Base-by-base conservation (phyloP, 805 yeast species). In the Dipodascopsis uninucleata region DNA sequence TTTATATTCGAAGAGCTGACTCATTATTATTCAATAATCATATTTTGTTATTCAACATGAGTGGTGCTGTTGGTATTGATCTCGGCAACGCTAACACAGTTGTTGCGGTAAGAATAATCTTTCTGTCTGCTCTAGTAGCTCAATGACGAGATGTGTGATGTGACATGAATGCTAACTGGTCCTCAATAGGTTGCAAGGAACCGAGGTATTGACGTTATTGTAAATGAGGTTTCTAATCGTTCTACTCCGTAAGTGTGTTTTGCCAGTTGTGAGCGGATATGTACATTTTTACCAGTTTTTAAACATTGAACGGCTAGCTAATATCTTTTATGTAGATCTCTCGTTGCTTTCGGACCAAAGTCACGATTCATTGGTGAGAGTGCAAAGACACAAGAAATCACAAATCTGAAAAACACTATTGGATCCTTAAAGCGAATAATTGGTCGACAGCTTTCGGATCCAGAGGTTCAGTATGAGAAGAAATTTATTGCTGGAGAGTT, bases 171-270 rank as follows among this genome's bases (percentile, higher is more conserved):
- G n/a, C n/a, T n/a, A n/a, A 10, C 28, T 35, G 24, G 22, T 23
- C 3, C 4, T 2, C 1, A 12, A 28, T 23, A 71, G 45, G 71
- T 95, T 66, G 98, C 98, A 54, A 84, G 90, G 69, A 93, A 90
- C 80, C 82, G 97, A 75, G 97, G 97, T 65, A 93, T 93, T 65
- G 99, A 93, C 70, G 82, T 93, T 62, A 86, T 93, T 62, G 97
- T 93, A 72, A 93, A 93, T 68, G 99, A 93, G 72, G 97, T 93
- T 38, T 89, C 97, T 46, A 93, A 93, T 82, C 84, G 99, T 71
- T 70, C 94, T 58, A 93, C 99, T 26, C 98, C 99, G 56, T 65
- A 79, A 17, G 67, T 70, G 7, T 29, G 18, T n/a, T n/a, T n/a
- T n/a, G n/a, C n/a, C n/a, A n/a, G n/a, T n/a, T n/a, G n/a, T n/a